Evolutionary conservation across 176 grass and related monocot genomes (phyloP).

Genomic region (Oryza longistaminata): DNA sequence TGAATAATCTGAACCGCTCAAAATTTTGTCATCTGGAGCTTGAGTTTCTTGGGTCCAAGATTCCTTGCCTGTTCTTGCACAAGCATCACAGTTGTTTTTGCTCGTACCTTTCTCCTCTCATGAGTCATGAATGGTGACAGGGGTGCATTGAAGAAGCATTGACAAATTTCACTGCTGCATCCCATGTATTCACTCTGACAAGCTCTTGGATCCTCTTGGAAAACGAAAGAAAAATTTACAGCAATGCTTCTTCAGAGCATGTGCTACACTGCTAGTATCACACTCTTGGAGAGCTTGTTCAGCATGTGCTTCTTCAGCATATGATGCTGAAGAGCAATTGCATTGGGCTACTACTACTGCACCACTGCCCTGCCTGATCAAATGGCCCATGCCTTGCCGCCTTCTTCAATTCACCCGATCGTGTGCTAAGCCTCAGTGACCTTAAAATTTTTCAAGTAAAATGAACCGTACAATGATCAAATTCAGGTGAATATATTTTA

Average conservation of each 20-base stretch:
- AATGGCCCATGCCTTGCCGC: background rate
- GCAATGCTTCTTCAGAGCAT: background rate
- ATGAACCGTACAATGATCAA: background rate
- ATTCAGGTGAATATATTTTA: too few species aligned
- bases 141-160: conserved; percentile 8
- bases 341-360: background rate
- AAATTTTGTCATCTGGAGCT: background rate
- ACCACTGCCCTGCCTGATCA: background rate
- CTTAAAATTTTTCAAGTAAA: too few species aligned
- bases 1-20: background rate
- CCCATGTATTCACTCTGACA: background rate
- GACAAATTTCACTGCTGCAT: background rate
- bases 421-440: background rate
- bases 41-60: background rate
- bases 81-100: background rate
- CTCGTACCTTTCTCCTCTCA: background rate
- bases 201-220: background rate
- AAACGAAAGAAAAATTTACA: background rate
- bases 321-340: background rate
- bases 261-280: background rate
- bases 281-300: background rate
- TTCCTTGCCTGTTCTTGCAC: conserved; percentile 14
- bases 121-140: background rate
- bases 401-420: background rate
- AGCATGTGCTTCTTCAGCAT: background rate